phyloP scores from a whole-genome alignment of 2,329 filamentous ascomycete genomes.

The Fusarium sp. region DNA sequence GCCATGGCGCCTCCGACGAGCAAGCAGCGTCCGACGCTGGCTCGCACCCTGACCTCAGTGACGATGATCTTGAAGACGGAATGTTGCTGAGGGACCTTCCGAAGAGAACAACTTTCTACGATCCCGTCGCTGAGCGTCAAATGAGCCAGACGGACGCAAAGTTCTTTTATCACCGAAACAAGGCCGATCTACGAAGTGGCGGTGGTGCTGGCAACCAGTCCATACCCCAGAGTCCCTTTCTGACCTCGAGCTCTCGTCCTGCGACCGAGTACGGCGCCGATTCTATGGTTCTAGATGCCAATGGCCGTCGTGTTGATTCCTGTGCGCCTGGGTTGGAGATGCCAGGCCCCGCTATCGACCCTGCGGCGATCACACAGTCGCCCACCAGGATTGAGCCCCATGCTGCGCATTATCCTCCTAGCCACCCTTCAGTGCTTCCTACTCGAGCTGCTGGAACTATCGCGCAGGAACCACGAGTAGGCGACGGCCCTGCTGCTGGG shows the following conservation, averaged over 20 bases:
- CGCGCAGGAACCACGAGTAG: conserved; percentile 21
- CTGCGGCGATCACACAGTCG: conserved; percentile 17
- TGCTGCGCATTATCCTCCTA: conserved; percentile 4
- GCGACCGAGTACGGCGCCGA: conserved; percentile 53
- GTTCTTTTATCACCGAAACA: conserved; percentile 93
- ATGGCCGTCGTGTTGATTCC: conserved; percentile 36
- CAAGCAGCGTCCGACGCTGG: conserved; percentile 35
- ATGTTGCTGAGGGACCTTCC: conserved; percentile 72
- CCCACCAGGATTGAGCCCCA: conserved; percentile 26
- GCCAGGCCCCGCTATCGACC: conserved; percentile 31
- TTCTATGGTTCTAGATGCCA: conserved; percentile 49
- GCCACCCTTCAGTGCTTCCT: conserved; percentile 14
- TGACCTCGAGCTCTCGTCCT: conserved; percentile 51
- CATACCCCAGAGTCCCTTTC: conserved; percentile 62
- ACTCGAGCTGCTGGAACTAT: conserved; percentile 12
- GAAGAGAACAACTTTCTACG: conserved; percentile 87
- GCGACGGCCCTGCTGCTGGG: conserved; percentile 36
- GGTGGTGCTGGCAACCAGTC: conserved; percentile 55
- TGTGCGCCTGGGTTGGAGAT: conserved; percentile 55
- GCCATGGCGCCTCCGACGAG: conserved; percentile 40
- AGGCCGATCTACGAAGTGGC: conserved; percentile 66
- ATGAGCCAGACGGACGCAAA: conserved; percentile 96
- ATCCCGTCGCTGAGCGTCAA: conserved; percentile 92
- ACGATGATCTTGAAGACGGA: conserved; percentile 59
- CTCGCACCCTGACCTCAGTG: conserved; percentile 38